Evolutionary conservation across 1,139 yeast species (phyloP), one percentile per base, ranked within the genome.

Genomic region (Yarrowia galli): DNA sequence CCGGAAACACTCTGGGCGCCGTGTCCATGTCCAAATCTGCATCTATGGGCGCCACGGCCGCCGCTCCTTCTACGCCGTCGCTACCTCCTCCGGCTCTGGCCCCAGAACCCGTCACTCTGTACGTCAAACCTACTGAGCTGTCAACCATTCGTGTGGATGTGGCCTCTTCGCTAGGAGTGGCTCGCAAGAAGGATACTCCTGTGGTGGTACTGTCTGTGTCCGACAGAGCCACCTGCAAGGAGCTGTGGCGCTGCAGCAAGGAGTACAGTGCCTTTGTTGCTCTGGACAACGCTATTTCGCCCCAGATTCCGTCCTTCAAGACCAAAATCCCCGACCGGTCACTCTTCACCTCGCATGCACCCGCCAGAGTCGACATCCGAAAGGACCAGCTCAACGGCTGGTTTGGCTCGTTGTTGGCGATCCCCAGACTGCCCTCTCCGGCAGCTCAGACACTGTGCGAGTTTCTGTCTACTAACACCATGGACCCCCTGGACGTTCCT

Each of bases 241-340:
- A 87, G 73, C 84, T 89, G 83, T 91, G 96, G 90, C 83, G 87
- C 71, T 83, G 89, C 67, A 79, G 87, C 36, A 91, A 92, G 74
- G 80, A 87, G 3, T 82, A 84, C 68, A 78, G 83, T 0, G 89
- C 88, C 72, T 77, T 91, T 35, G 71, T 78, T 9, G 81, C 82
- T 16, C 82, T 91, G 68, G 93, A 90, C 75, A 83, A 86, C 5
- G 81, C 68, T 10, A 35, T 80, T 6, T 73, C 84, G 32, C 81
- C 85, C 48, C 87, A 85, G 70, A 85, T 88, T 15, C 78, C 72
- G 84, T 89, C 22, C 77, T 90, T 48, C 93, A 38, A 46, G 28
- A 40, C 97, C 0, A 81, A 82, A n/a, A 74, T 86, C 67, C 91
- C 89, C 1, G 93, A 89, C 22, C 85, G 82, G 71, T 72, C 83